phyloP scores from a whole-genome alignment of 345 rosid species.

The Cochlearia excelsa region DNA sequence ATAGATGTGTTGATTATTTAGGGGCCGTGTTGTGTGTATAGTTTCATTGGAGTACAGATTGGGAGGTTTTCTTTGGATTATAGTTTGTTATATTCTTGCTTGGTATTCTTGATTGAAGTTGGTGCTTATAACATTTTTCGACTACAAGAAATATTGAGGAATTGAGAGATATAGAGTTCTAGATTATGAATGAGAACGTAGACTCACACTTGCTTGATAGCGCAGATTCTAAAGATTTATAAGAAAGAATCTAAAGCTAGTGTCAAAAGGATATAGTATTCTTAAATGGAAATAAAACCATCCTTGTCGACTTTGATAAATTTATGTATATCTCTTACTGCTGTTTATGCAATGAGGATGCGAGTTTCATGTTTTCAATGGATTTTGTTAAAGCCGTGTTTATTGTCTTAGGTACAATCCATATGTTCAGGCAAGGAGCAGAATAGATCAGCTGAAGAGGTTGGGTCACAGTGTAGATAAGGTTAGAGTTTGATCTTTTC shows the following conservation, averaged over 20 bases:
- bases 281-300: neutral
- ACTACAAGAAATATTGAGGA: neutral
- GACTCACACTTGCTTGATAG: slow-evolving; percentile 1
- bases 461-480: slow-evolving; percentile 98
- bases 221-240: slow-evolving; percentile 4
- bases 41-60: neutral
- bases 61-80: neutral
- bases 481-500: slow-evolving; percentile 42
- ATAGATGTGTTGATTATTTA: neutral
- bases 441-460: slow-evolving; percentile 98
- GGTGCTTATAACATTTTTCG: neutral
- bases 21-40: neutral
- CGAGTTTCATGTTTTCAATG: neutral
- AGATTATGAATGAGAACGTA: neutral
- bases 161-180: slow-evolving; percentile 1
- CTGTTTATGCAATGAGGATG: slow-evolving; percentile 2
- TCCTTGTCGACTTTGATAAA: neutral
- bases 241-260: slow-evolving; percentile 10
- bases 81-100: neutral
- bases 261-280: neutral
- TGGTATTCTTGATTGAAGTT: neutral
- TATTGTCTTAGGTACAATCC: slow-evolving; percentile 72
- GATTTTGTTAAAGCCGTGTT: slow-evolving; percentile 1
- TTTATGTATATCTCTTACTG: neutral
- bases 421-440: slow-evolving; percentile 94